A percentile compares a stretch with the other conserved stretches of the same genome.
Evolutionary conservation across 1,139 yeast genomes (phyloP).

Genomic region (Saccharomyces hybrid): DNA sequence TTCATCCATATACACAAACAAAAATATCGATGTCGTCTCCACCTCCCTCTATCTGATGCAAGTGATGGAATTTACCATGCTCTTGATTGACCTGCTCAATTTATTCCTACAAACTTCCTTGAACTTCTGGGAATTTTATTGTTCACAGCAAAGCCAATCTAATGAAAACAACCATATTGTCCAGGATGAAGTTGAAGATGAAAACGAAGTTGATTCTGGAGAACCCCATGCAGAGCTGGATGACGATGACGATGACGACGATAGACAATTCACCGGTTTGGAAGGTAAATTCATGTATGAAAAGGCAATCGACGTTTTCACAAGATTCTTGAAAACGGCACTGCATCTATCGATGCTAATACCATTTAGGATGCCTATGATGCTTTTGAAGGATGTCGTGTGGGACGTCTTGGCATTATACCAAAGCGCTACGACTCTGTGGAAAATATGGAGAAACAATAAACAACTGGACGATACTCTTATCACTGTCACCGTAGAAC

Average conservation of each 20-base stretch:
- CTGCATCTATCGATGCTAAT: slow-evolving; percentile 48
- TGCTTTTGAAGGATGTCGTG: slow-evolving; percentile 60
- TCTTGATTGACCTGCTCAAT: slow-evolving; percentile 46
- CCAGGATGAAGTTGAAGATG: background rate
- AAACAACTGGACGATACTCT: slow-evolving; percentile 59
- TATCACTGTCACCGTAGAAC: slow-evolving; percentile 51
- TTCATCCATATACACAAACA: slow-evolving; percentile 8
- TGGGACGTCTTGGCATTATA: slow-evolving; percentile 44
- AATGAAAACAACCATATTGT: background rate
- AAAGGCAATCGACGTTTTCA: slow-evolving; percentile 49
- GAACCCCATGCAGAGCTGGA: slow-evolving; percentile 1
- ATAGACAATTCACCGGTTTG: slow-evolving; percentile 41
- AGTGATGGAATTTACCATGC: slow-evolving; percentile 69
- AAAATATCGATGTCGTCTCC: slow-evolving; percentile 1
- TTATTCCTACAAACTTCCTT: slow-evolving; percentile 34
- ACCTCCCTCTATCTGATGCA: slow-evolving; percentile 35
- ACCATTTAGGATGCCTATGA: slow-evolving; percentile 51
- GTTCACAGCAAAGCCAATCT: slow-evolving; percentile 9
- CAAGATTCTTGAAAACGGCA: slow-evolving; percentile 38
- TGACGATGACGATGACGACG: slow-evolving; percentile 14
- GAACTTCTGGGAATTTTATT: slow-evolving; percentile 48
- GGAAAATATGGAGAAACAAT: slow-evolving; percentile 52
- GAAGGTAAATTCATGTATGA: slow-evolving; percentile 59
- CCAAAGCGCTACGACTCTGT: slow-evolving; percentile 45
- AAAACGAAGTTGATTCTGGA: slow-evolving; percentile 10